These are phyloP conservation scores for Tolypocladium nubicola DNA, from an alignment of 2,329 filamentous ascomycete genomes.

Conservation along the genomic window DNA sequence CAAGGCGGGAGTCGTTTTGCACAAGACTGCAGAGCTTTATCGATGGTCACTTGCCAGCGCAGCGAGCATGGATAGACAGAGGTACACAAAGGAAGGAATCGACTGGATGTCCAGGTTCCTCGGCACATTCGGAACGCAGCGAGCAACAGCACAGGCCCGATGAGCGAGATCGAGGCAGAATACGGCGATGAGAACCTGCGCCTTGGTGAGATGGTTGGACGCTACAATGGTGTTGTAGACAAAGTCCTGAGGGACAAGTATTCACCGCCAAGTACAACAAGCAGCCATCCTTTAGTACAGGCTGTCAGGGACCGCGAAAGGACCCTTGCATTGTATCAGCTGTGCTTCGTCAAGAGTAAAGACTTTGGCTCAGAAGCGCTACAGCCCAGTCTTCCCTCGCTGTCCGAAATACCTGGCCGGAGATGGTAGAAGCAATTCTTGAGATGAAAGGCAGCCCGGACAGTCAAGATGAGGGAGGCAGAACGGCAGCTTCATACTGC, in stretches of 20 bases:
- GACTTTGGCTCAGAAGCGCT: slow-evolving; percentile 1
- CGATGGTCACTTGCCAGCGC: slow-evolving; percentile 1
- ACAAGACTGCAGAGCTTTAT: slow-evolving; percentile 2
- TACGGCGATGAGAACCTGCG: neutral
- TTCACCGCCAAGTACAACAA: neutral
- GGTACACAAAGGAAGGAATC: neutral
- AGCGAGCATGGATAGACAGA: neutral
- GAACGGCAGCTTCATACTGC: slow-evolving; percentile 6
- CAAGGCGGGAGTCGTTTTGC: neutral
- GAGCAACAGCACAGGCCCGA: neutral
- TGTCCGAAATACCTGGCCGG: slow-evolving; percentile 6
- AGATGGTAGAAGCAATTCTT: slow-evolving; percentile 4
- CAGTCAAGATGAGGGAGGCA: slow-evolving; percentile 6
- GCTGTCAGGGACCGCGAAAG: slow-evolving; percentile 3
- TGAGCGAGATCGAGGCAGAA: too few relatives aligned
- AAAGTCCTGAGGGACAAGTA: neutral
- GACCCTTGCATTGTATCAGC: neutral
- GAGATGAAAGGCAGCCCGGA: slow-evolving; percentile 4
- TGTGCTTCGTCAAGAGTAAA: slow-evolving; percentile 1
- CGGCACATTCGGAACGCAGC: neutral
- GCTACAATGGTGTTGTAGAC: slow-evolving; percentile 2
- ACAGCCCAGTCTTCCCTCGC: slow-evolving; percentile 5
- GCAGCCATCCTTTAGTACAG: neutral
- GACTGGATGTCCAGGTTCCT: neutral
- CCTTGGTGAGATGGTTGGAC: slow-evolving; percentile 1